phyloP scores from a whole-genome alignment of 345 rosid species.

The sweet orange (Citrus sinensis) region DVS_A1.0 CM039169.1:33578501-33579000 shows the following conservation, averaged over 20 bases:
- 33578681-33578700: neutral
- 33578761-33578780: neutral
- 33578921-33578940: constrained; percentile 56
- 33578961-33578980: constrained; percentile 80
- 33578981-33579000: constrained; percentile 60
- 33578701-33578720: neutral
- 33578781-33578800: neutral
- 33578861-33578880: constrained; percentile 38
- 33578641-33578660: neutral
- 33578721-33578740: neutral
- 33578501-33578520: constrained; percentile 79
- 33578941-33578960: constrained; percentile 64
- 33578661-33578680: neutral
- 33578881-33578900: constrained; percentile 57
- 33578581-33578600: neutral
- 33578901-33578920: constrained; percentile 58
- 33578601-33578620: neutral
- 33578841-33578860: neutral
- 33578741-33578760: neutral
- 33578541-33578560: constrained; percentile 74
- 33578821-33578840: neutral
- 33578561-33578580: constrained; percentile 66
- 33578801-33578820: neutral
- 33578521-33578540: constrained; percentile 61
- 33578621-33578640: neutral